Percentiles rank a stretch among this genome's conserved stretches.
These are phyloP conservation scores for Talaromyces verruculosus DNA, from an alignment of 2,329 filamentous ascomycete species.

Conservation along the genomic window DNA sequence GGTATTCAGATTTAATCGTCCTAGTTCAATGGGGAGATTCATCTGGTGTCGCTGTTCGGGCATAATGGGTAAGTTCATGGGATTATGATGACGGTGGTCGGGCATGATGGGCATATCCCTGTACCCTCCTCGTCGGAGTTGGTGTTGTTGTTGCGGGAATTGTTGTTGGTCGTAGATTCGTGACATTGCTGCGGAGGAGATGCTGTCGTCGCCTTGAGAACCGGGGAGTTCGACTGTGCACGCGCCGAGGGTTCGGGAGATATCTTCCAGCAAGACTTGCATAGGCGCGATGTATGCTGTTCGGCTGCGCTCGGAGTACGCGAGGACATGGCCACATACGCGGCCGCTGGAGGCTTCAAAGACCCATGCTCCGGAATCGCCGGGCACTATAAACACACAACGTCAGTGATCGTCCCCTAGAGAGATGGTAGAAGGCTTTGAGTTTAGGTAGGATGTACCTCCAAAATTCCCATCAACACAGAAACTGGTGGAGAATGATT, in stretches of 20 bases:
- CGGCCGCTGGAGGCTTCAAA: slow-evolving; percentile 75
- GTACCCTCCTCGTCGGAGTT: not conserved
- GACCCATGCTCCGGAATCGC: slow-evolving; percentile 92
- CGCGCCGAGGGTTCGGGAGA: slow-evolving; percentile 73
- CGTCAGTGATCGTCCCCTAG: not conserved
- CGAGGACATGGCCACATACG: slow-evolving; percentile 86
- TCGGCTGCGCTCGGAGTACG: slow-evolving; percentile 76
- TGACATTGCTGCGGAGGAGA: slow-evolving; percentile 24
- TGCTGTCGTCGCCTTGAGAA: slow-evolving; percentile 32
- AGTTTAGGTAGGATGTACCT: slow-evolving; percentile 34
- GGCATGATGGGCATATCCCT: slow-evolving; percentile 26
- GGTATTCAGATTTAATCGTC: slow-evolving; percentile 26
- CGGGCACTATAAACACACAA: slow-evolving; percentile 59
- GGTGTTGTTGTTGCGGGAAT: slow-evolving; percentile 24
- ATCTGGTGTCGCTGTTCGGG: slow-evolving; percentile 21
- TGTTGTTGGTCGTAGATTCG: slow-evolving; percentile 24
- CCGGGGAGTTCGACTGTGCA: slow-evolving; percentile 68
- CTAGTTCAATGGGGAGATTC: slow-evolving; percentile 31
- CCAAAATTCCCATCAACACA: slow-evolving; percentile 61
- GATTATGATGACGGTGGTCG: slow-evolving; percentile 14
- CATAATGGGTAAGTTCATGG: slow-evolving; percentile 21
- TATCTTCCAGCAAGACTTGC: slow-evolving; percentile 84
- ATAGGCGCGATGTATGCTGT: slow-evolving; percentile 94
- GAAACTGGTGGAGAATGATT: slow-evolving; percentile 73
- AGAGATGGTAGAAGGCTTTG: not conserved